Percentiles rank a stretch among this genome's conserved stretches.
phyloP scores from a whole-genome alignment of 73 alveolate genomes.

The Uronychia setigera region DNA sequence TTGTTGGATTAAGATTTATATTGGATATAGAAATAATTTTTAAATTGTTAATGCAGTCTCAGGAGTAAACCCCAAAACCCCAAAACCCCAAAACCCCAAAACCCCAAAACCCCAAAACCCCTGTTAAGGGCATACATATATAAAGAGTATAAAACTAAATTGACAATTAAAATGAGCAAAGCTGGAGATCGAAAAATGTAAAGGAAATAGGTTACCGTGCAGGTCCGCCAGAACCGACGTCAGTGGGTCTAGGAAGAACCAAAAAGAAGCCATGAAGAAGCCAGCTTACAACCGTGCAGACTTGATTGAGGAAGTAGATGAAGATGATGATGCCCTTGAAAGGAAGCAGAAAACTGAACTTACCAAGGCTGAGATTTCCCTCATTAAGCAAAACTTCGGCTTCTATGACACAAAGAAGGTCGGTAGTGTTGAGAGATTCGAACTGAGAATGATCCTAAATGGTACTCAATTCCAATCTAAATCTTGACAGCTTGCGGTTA shows the following conservation, averaged over 20 bases:
- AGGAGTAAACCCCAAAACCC: too few species aligned
- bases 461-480: slow-evolving; percentile 3
- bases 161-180: background rate
- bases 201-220: background rate
- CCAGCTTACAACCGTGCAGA: background rate
- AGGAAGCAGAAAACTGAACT: slow-evolving; percentile 18
- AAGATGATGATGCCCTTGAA: background rate
- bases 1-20: too few species aligned
- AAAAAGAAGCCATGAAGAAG: background rate
- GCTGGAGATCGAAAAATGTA: slow-evolving; percentile 3
- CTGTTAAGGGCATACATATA: too few species aligned
- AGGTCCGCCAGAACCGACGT: background rate
- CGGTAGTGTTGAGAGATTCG: slow-evolving; percentile 52
- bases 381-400: slow-evolving; percentile 43
- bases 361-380: slow-evolving; percentile 37
- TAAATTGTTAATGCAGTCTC: too few species aligned
- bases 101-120: too few species aligned
- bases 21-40: too few species aligned
- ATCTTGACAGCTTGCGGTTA: slow-evolving; percentile 40
- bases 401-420: slow-evolving; percentile 37
- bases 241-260: background rate
- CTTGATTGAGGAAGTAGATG: background rate
- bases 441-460: slow-evolving; percentile 40
- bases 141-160: background rate
- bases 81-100: too few species aligned